These are phyloP conservation scores for Entoloma clypeatum DNA, from an alignment of 1,284 basidiomycete species.

Conservation along the genomic window DNA sequence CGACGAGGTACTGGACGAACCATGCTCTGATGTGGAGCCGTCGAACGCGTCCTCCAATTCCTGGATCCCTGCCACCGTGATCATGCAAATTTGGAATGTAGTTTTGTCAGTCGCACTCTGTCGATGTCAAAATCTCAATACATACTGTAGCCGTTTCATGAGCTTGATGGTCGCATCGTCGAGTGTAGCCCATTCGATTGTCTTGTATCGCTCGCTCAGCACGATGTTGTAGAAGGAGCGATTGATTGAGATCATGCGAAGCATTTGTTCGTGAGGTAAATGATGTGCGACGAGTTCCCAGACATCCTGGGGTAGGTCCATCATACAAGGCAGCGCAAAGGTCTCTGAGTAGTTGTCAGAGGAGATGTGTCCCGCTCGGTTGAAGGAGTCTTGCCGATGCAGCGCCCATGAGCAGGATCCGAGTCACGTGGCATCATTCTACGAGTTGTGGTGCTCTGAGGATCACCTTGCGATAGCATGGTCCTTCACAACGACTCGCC, in stretches of 20 bases:
- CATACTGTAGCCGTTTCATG: conserved; percentile 29
- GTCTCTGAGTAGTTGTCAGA: too few relatives aligned
- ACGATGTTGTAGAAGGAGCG: conserved; percentile 28
- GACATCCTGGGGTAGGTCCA: conserved; percentile 14
- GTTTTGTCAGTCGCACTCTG: not conserved
- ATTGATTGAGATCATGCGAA: conserved; percentile 23
- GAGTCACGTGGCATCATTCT: too few relatives aligned
- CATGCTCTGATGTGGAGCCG: conserved; percentile 33
- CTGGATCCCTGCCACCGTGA: conserved; percentile 26
- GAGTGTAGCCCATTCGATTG: conserved; percentile 30
- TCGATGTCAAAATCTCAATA: not conserved
- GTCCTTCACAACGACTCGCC: too few relatives aligned
- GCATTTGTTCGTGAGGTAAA: conserved; percentile 5
- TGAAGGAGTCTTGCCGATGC: too few relatives aligned
- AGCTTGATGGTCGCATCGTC: conserved; percentile 23
- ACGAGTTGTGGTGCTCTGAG: too few relatives aligned
- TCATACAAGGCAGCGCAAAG: too few relatives aligned
- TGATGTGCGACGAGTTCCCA: conserved; percentile 14
- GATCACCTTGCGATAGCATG: too few relatives aligned
- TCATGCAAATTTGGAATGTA: too few relatives aligned
- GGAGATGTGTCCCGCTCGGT: too few relatives aligned
- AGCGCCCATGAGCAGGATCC: too few relatives aligned
- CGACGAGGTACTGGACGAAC: conserved; percentile 34
- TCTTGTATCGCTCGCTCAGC: conserved; percentile 27
- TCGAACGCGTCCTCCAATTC: conserved; percentile 27